phyloP scores from a whole-genome alignment of 1,284 basidiomycete genomes.

The Cystobasidiaceae sp. region DNA sequence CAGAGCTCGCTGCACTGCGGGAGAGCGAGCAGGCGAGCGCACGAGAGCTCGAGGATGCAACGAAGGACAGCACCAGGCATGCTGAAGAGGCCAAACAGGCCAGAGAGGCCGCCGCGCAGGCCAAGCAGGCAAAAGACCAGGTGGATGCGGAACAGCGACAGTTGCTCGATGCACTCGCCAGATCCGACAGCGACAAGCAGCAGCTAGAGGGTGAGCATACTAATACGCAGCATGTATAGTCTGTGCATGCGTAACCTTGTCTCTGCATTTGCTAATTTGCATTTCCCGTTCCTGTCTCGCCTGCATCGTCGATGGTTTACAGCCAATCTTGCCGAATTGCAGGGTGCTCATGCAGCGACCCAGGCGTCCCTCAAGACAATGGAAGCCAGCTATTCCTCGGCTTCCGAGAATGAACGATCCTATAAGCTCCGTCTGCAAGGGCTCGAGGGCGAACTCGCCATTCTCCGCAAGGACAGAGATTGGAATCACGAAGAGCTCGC shows the following conservation, averaged over 20 bases:
- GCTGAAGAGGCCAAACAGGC: slow-evolving; percentile 58
- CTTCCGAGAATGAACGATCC: slow-evolving; percentile 24
- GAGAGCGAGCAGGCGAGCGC: slow-evolving; percentile 60
- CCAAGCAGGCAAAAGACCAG: slow-evolving; percentile 71
- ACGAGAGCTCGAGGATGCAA: slow-evolving; percentile 67
- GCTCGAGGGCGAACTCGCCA: slow-evolving; percentile 46
- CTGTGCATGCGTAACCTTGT: no score
- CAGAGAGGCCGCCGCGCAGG: slow-evolving; percentile 56
- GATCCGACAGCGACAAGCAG: slow-evolving; percentile 43
- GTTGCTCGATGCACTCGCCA: slow-evolving; percentile 46
- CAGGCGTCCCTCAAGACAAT: slow-evolving; percentile 23
- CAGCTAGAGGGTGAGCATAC: slow-evolving; percentile 45
- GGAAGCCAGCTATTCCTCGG: slow-evolving; percentile 17
- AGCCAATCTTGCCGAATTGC: slow-evolving; percentile 39
- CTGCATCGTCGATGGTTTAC: slow-evolving; percentile 39
- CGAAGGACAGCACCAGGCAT: slow-evolving; percentile 67
- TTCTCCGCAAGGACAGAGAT: slow-evolving; percentile 65
- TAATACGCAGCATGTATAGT: slow-evolving; percentile 50
- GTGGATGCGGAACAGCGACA: slow-evolving; percentile 59
- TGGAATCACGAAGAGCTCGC: slow-evolving; percentile 58
- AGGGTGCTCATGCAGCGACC: slow-evolving; percentile 11
- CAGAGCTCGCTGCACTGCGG: slow-evolving; percentile 53
- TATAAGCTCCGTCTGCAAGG: slow-evolving; percentile 41
- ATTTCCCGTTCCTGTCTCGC: background rate
- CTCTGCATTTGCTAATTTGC: no score